Evolutionary conservation across 2,329 filamentous ascomycete species (phyloP).

Genomic region (Basipetospora sp.): DNA sequence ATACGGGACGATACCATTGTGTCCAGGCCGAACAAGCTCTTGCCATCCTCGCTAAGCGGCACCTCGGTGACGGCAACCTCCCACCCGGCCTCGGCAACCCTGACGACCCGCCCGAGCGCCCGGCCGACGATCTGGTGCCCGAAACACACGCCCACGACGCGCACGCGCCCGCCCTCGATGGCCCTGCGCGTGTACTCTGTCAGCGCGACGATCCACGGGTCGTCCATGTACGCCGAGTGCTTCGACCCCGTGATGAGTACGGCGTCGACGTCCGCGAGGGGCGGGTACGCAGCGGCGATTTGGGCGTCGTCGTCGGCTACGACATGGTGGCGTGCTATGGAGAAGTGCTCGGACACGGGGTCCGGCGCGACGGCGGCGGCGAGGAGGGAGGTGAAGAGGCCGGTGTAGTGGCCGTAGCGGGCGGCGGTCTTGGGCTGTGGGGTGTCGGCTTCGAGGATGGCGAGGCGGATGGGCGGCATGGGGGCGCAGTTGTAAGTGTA

Average conservation of each 20-base stretch:
- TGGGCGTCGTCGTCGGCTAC: too few species aligned
- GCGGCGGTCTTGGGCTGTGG: slow-evolving; percentile 49
- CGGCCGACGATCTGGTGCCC: slow-evolving; percentile 74
- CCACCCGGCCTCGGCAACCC: slow-evolving; percentile 56
- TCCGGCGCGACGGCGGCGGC: slow-evolving; percentile 29
- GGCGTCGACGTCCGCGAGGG: slow-evolving; percentile 61
- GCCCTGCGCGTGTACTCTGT: slow-evolving; percentile 51
- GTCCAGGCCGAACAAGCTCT: slow-evolving; percentile 54
- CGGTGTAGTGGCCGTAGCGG: slow-evolving; percentile 58
- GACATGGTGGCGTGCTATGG: slow-evolving; percentile 55
- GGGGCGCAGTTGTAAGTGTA: too few species aligned
- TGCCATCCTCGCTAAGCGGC: slow-evolving; percentile 52
- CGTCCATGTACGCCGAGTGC: slow-evolving; percentile 57
- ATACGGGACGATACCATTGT: slow-evolving; percentile 28
- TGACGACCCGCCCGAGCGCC: slow-evolving; percentile 54
- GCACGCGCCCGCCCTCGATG: slow-evolving; percentile 46
- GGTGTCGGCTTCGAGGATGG: slow-evolving; percentile 76
- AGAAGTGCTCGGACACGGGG: slow-evolving; percentile 31
- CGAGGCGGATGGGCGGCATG: slow-evolving; percentile 51
- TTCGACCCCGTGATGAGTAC: slow-evolving; percentile 67
- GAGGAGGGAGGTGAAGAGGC: slow-evolving; percentile 51
- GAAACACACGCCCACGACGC: slow-evolving; percentile 71
- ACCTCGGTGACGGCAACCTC: slow-evolving; percentile 64
- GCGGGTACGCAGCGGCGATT: slow-evolving; percentile 54
- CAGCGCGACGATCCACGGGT: slow-evolving; percentile 62